Evolutionary conservation across 305 asterid species (phyloP), one percentile per base, ranked within the genome.

Genomic region (Fraxinus platypoda): DNA sequence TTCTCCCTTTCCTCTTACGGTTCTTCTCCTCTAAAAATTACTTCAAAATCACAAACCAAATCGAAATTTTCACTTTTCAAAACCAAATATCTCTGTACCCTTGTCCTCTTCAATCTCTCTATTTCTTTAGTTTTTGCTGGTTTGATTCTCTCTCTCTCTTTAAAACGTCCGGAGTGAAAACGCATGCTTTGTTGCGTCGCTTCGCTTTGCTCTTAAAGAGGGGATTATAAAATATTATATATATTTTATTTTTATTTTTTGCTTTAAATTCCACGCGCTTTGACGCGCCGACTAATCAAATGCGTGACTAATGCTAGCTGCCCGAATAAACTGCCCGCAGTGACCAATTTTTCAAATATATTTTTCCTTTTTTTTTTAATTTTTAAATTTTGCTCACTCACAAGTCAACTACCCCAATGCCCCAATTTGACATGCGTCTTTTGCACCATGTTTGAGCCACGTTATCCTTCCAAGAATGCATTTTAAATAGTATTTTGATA

Each of bases 121-220:
- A 76, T 73, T 35, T 35, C 2, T 35, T 7, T 5, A 6, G 59
- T 46, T 84, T 77, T 8, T 7, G 19, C 49, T 34, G 76, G 46
- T 78, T 35, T n/a, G 80, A 81, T 57, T 88, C 88, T 84, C 87
- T 83, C 89, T 82, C 89, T 84, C 87, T 83, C 88, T 83, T 4
- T 4, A 85, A 46, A 84, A 75, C 86, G 66, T 77, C 26, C 82
- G 81, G 84, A 71, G 3, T 28, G 31, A 64, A 73, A 76, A 76
- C 81, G 89, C 84, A 76, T 79, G 72, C 85, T 82, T 83, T 19
- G 86, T 84, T 26, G 28, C 28, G 37, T 80, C 82, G n/a, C 54
- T 1, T 43, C 54, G 54, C 57, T 31, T 37, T 3, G 57, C 62
- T 28, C 74, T 0, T 8, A 9, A 35, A 80, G 80, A 74, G 3